Evolutionary conservation across 2,329 filamentous ascomycete species (phyloP), one percentile per base, ranked within the genome.

Genomic region (Grosmannia clavigera): DNA sequence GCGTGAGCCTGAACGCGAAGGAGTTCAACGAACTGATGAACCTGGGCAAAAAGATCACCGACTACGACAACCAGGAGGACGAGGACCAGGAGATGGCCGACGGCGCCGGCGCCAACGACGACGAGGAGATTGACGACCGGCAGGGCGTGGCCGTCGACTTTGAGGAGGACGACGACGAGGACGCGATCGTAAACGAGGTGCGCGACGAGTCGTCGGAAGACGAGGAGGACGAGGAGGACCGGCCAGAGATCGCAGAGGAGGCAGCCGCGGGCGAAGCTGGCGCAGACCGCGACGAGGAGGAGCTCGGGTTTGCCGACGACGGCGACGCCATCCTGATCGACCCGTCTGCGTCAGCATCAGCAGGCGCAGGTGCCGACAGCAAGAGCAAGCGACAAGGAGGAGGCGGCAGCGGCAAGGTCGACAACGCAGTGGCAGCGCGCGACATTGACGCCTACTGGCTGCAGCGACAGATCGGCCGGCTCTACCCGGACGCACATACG

Each of bases 361-460:
- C 74, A n/a, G 19, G 43, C 7, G 43, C 16, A 9, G 19, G 43
- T 46, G 43, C 16, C 25, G 77, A 71, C 67, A 84, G 79, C 10
- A 70, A 79, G 40, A 77, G 71, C 67, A 73, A 75, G 64, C 73
- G 73, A 58, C 77, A 76, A 67, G 74, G 68, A 48, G 72, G 79
- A 73, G 74, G 68, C 50, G 74, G 68, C 50, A 72, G 80, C 54
- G 71, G 72, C 25, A 77, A 79, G 59, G 79, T 82, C 58, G 81
- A 82, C 61, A 82, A 84, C 56, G 76, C 81, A 31, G 83, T 99
- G 60, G 79, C 88, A 22, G 90, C 90, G 56, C 85, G 92, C 65
- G 91, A 96, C 61, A 95, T 99, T 64, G 94, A 99, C 72, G 92
- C 92, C 11, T 99, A 92, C 74, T 99, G 94, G 94, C 74, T 99